Evolutionary conservation across 2,329 filamentous ascomycete genomes (phyloP).

Genomic region (Simplicillium sp.): DNA sequence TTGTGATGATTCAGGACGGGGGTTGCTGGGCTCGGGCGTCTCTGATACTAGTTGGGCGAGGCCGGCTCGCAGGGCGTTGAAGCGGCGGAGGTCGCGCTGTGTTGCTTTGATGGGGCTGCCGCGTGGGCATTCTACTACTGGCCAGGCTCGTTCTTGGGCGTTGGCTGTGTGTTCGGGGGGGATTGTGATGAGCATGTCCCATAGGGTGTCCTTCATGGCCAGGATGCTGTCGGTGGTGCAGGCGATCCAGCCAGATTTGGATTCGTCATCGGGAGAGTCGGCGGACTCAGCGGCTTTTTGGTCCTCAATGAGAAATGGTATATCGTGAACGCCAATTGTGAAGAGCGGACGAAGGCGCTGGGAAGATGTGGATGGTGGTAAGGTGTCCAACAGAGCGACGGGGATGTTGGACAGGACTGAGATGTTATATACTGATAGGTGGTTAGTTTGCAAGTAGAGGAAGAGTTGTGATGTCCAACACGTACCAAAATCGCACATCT

Average conservation of each 20-base stretch:
- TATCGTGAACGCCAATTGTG: conserved; percentile 87
- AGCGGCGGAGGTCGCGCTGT: conserved; percentile 80
- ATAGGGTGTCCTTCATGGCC: conserved; percentile 74
- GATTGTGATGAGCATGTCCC: conserved; percentile 81
- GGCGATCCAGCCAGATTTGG: conserved; percentile 71
- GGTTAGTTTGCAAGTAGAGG: conserved; percentile 14
- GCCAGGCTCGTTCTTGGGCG: conserved; percentile 59
- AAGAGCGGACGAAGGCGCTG: conserved; percentile 76
- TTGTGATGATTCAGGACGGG: conserved; percentile 16
- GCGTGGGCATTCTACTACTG: conserved; percentile 58
- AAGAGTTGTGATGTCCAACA: conserved; percentile 1
- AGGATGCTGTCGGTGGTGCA: conserved; percentile 95
- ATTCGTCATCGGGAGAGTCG: conserved; percentile 32
- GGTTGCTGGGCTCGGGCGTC: conserved; percentile 11
- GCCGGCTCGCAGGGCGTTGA: conserved; percentile 56
- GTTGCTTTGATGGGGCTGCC: conserved; percentile 69
- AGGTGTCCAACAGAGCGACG: conserved; percentile 56
- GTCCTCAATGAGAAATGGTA: conserved; percentile 62
- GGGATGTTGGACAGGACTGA: conserved; percentile 90
- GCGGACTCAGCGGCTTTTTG: conserved; percentile 34
- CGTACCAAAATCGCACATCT: conserved; percentile 81
- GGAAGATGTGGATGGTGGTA: conserved; percentile 53
- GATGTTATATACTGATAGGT: conserved; percentile 74
- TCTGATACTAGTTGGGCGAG: conserved; percentile 37
- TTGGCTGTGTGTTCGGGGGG: conserved; percentile 52